Percentiles rank a stretch among this genome's conserved stretches.
Evolutionary conservation across 78 protist species (phyloP).

Genomic region (Reticulomyxa filosa): DNA sequence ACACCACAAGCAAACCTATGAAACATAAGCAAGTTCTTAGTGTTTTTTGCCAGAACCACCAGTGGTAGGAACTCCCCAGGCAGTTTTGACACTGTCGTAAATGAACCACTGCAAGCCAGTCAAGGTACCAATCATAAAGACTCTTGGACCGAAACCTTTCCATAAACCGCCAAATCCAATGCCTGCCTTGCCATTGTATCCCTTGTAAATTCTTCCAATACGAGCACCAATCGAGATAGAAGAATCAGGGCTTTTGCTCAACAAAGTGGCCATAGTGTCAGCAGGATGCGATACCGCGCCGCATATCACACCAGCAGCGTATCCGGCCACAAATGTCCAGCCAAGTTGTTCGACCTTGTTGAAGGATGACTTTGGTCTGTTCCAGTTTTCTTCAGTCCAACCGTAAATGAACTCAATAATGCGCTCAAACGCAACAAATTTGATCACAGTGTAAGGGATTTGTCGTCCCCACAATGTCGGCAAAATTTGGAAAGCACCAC

Average conservation of each 20-base stretch:
- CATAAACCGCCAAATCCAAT: not conserved
- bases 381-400: not conserved
- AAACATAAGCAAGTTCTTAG: too few species aligned
- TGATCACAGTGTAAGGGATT: conserved; percentile 66
- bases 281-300: not conserved
- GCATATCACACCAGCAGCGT: not conserved
- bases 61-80: not conserved
- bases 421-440: not conserved
- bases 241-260: not conserved
- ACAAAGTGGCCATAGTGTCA: not conserved
- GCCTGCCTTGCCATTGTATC: too few species aligned
- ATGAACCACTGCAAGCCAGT: not conserved
- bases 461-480: conserved; percentile 58
- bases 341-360: not conserved
- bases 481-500: not conserved
- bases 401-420: not conserved
- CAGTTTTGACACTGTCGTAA: not conserved
- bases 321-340: not conserved
- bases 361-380: not conserved
- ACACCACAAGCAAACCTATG: too few species aligned
- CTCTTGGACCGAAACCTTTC: not conserved
- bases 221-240: not conserved
- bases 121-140: not conserved
- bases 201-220: too few species aligned
- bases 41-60: too few species aligned